Conservation (phyloP, 148 eudicot genomes). For the Beta vulgaris region DNA sequence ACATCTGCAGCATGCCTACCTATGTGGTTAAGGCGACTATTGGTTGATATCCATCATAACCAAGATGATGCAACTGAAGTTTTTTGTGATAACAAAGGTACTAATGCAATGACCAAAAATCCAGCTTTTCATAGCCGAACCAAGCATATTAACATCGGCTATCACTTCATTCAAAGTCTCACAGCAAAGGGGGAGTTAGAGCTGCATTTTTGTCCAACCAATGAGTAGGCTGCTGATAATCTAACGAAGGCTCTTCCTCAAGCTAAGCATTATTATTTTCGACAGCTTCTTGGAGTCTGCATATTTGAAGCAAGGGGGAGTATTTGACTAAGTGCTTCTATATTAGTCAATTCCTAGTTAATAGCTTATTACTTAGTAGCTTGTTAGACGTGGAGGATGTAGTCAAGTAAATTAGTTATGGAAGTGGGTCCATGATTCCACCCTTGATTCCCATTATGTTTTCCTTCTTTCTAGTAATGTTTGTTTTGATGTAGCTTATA, state of each 20-base stretch:
- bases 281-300: not conserved
- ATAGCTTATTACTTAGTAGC: no score
- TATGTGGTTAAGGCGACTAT: not conserved
- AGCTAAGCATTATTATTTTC: not conserved
- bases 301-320: no score
- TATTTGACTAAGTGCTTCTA: no score
- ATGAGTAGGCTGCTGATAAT: not conserved
- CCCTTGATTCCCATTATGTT: no score
- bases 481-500: no score
- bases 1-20: not conserved
- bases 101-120: constrained; percentile 1
- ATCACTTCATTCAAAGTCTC: constrained; percentile 18
- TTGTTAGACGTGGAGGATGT: no score
- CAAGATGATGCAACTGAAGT: not conserved
- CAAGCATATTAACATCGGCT: constrained; percentile 12
- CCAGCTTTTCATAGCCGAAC: constrained; percentile 18
- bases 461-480: no score
- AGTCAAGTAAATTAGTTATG: no score
- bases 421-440: no score
- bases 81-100: not conserved
- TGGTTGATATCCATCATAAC: not conserved
- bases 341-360: no score
- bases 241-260: not conserved
- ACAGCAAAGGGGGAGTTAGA: not conserved
- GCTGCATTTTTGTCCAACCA: not conserved